phyloP scores from a whole-genome alignment of 2,329 filamentous ascomycete species.

The Aspergillus bombycis region DNA sequence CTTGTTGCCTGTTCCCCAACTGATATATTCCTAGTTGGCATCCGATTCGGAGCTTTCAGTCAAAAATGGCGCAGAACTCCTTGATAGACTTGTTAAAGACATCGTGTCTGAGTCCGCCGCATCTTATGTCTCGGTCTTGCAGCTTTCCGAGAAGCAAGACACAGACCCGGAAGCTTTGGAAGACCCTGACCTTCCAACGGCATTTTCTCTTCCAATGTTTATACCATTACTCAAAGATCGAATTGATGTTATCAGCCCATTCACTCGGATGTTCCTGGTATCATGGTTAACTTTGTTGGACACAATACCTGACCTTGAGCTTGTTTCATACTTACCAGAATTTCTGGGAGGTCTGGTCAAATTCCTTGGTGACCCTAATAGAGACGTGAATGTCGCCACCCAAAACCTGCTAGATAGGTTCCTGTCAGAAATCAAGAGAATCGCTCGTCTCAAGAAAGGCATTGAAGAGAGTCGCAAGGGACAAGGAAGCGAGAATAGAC shows the following conservation, averaged over 20 bases:
- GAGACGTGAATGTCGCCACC: conserved; percentile 92
- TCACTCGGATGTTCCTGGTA: conserved; percentile 91
- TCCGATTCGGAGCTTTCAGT: conserved; percentile 96
- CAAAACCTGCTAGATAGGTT: conserved; percentile 89
- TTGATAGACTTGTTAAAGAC: conserved; percentile 93
- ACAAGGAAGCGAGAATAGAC: conserved; percentile 68
- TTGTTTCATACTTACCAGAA: conserved; percentile 88
- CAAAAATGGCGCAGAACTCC: conserved; percentile 94
- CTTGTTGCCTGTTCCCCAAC: conserved; percentile 13
- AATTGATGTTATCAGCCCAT: conserved; percentile 92
- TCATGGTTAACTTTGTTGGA: conserved; percentile 95
- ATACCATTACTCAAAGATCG: conserved; percentile 92
- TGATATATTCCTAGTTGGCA: conserved; percentile 66
- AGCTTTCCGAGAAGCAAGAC: conserved; percentile 58
- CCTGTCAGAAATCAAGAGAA: conserved; percentile 89
- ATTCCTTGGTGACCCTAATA: conserved; percentile 88
- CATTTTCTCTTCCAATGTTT: conserved; percentile 88
- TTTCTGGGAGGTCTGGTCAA: conserved; percentile 88
- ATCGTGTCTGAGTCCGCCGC: conserved; percentile 94
- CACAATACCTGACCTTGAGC: conserved; percentile 93
- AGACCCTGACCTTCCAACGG: conserved; percentile 67
- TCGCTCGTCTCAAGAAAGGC: conserved; percentile 87
- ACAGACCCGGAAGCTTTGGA: conserved; percentile 44
- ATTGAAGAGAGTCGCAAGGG: conserved; percentile 81
- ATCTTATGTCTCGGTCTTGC: conserved; percentile 88